These are phyloP conservation scores for Warburgia ugandensis DNA, from an alignment of 164 flowering plant species.

Conservation along the genomic window DNA sequence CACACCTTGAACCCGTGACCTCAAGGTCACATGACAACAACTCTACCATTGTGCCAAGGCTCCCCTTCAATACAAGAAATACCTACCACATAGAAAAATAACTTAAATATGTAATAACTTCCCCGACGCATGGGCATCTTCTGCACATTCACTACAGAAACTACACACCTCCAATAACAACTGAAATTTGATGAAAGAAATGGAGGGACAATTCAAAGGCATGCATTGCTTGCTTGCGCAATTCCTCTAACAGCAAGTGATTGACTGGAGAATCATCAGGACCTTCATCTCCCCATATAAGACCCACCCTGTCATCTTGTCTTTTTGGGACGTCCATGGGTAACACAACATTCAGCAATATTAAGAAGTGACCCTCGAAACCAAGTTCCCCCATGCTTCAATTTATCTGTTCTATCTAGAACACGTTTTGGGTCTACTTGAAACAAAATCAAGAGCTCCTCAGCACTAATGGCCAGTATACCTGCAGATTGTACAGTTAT, in stretches of 20 bases:
- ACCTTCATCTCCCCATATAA: constrained; percentile 84
- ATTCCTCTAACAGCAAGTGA: constrained; percentile 51
- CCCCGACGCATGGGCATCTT: no score
- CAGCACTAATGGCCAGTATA: constrained; percentile 66
- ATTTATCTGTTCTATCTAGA: constrained; percentile 51
- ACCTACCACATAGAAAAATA: no score
- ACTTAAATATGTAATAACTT: no score
- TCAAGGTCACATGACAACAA: no score
- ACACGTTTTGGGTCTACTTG: constrained; percentile 51
- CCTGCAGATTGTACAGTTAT: constrained; percentile 30
- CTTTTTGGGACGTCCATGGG: constrained; percentile 41
- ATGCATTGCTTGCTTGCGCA: constrained; percentile 85
- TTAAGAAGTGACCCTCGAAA: constrained; percentile 72
- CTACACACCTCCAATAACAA: no score
- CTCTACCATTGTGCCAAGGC: no score
- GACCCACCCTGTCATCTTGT: constrained; percentile 46
- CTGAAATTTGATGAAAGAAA: no score
- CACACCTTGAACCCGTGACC: no score
- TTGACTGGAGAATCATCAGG: constrained; percentile 46
- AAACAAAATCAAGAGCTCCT: constrained; percentile 60
- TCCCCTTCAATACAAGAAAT: no score
- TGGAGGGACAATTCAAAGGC: no score
- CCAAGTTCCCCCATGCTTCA: constrained; percentile 74
- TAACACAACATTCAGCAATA: constrained; percentile 77
- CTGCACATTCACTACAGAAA: no score